These are phyloP conservation scores for Penicillium vulpinum DNA, from an alignment of 2,329 filamentous ascomycete species.

Conservation along the genomic window DNA sequence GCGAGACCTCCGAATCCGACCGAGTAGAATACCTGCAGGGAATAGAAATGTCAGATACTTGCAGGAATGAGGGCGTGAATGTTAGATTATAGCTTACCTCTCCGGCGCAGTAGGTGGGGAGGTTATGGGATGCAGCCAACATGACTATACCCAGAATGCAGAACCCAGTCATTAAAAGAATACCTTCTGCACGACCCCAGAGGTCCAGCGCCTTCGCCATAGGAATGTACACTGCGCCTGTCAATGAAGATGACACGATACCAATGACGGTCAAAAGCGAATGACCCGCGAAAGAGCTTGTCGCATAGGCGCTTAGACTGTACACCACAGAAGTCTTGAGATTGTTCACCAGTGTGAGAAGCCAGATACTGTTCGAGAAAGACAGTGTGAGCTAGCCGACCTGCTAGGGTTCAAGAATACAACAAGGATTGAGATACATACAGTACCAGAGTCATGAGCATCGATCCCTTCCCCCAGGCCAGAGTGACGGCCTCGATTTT, in stretches of 20 bases:
- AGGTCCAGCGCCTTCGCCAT: constrained; percentile 63
- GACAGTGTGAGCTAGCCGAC: not conserved
- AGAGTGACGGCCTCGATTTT: constrained; percentile 7
- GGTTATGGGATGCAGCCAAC: constrained; percentile 60
- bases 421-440: not conserved
- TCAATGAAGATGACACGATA: constrained; percentile 57
- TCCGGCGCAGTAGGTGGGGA: constrained; percentile 62
- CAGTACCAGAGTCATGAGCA: constrained; percentile 5
- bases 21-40: constrained; percentile 37
- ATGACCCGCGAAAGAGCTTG: constrained; percentile 54
- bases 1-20: constrained; percentile 57
- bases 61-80: not conserved
- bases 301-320: constrained; percentile 51
- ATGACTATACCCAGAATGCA: constrained; percentile 55
- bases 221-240: constrained; percentile 58
- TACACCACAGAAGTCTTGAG: constrained; percentile 39
- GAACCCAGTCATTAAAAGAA: constrained; percentile 50
- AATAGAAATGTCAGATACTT: not conserved
- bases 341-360: constrained; percentile 43
- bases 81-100: constrained; percentile 32
- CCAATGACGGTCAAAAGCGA: constrained; percentile 55
- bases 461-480: not conserved
- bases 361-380: constrained; percentile 37
- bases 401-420: not conserved
- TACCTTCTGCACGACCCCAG: constrained; percentile 61